Evolutionary conservation across 1,284 basidiomycete genomes (phyloP), one percentile per base, ranked within the genome.

Genomic region (Xerocomus minutiporus): DNA sequence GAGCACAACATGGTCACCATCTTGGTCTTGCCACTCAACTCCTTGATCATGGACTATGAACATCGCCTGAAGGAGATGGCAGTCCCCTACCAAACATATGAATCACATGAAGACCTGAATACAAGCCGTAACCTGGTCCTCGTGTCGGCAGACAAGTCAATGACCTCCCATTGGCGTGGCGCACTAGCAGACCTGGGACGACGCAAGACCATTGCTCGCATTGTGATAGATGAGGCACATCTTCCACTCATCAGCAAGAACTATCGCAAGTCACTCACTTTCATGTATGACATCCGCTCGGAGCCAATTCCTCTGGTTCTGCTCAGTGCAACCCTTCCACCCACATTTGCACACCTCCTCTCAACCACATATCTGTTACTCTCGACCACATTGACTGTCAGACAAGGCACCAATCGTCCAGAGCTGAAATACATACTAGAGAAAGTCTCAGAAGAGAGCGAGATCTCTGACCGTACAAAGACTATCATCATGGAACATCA

Each of bases 21-120:
- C 2, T 4, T 58, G 0, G 28, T 55, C 0, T 8, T 59, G 0
- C 57, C 51, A 0, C 51, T 59, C 9, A 58, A 55, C 29, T 58
- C 53, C 0, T 48, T 59, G 9, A 51, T 59, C 41, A 53, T 46
- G 26, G 56, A 59, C 42, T 58, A 50, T 5, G 35, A 53, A 6
- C 23, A n/a, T 7, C 13, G 12, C 2, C 42, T 56, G 0, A 25
- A 3, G 1, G 1, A 2, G 2, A 59, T 59, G 43, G 0, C 15
- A 0, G 17, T 59, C 1, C 32, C 38, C 2, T 48, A 51, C 28
- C 53, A 60, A 23, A 4, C 46, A 1, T 58, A 58, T 15, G 1
- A 31, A 1, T 2, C 4, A 1, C 1, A 2, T 3, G 5, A 15
- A 1, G 11, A 15, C 0, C 36, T 60, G 1, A 31, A 32, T 5